Percentiles rank a stretch among this genome's conserved stretches.
phyloP scores from a whole-genome alignment of 768 basidiomycete species.

The Agaricus subrufescens region DNA sequence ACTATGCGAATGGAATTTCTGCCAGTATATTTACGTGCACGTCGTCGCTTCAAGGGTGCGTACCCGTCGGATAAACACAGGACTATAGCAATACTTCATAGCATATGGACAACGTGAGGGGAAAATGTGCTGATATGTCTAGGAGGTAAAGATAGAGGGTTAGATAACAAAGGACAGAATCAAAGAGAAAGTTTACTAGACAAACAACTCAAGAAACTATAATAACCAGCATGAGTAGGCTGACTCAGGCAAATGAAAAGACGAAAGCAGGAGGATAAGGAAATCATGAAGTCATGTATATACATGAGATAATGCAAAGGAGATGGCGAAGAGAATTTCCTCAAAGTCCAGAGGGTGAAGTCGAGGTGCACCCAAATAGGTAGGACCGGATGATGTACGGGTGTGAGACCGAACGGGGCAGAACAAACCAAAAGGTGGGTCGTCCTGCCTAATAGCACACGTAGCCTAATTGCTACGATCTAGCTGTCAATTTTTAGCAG shows the following conservation, averaged over 20 bases:
- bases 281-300: neutral
- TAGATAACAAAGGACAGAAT: neutral
- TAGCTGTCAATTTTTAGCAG: constrained; percentile 36
- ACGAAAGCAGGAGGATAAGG: neutral
- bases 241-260: neutral
- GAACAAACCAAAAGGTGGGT: constrained; percentile 3
- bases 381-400: neutral
- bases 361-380: neutral
- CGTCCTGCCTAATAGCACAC: neutral
- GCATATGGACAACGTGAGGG: constrained; percentile 7
- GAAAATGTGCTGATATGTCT: constrained; percentile 7
- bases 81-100: neutral
- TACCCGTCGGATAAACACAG: neutral
- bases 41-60: neutral
- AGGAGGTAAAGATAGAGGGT: neutral
- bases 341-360: neutral
- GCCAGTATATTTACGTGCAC: neutral
- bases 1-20: neutral
- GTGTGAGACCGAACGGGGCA: neutral
- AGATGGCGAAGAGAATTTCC: neutral
- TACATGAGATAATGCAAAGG: constrained; percentile 7
- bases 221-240: constrained; percentile 2
- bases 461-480: neutral
- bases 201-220: constrained; percentile 4
- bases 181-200: neutral